These are phyloP conservation scores for Eragrostis curvula DNA, from an alignment of 176 grass and related monocot genomes.

Conservation along the genomic window DNA sequence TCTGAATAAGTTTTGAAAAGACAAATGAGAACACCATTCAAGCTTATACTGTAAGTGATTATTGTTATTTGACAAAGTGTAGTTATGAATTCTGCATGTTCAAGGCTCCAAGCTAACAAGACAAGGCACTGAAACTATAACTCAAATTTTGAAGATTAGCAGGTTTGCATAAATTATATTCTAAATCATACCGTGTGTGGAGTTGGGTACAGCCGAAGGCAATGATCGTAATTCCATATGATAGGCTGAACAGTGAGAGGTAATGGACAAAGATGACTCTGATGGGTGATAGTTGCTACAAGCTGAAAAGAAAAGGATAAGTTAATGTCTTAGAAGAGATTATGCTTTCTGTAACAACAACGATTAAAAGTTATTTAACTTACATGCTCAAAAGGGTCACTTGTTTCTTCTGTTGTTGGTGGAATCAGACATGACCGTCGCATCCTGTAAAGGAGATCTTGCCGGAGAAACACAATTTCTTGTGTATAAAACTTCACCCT, in stretches of 20 bases:
- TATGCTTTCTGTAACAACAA: conserved; percentile 5
- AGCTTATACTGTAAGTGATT: neutral
- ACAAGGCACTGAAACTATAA: conserved; percentile 29
- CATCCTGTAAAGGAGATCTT: conserved; percentile 99
- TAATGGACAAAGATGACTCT: conserved; percentile 98
- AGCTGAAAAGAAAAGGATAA: conserved; percentile 60
- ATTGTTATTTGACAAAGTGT: neutral
- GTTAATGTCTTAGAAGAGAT: conserved; percentile 7
- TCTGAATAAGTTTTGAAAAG: conserved; percentile 61
- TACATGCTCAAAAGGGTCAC: conserved; percentile 91
- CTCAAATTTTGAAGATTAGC: neutral
- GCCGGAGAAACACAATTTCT: conserved; percentile 96
- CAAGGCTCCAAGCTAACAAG: conserved; percentile 3
- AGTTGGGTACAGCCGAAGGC: conserved; percentile 90
- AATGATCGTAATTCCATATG: conserved; percentile 99
- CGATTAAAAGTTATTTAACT: conserved; percentile 15
- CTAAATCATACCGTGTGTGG: conserved; percentile 77
- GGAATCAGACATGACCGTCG: conserved; percentile 78
- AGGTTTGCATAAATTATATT: conserved; percentile 3
- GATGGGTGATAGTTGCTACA: conserved; percentile 94
- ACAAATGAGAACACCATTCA: conserved; percentile 24
- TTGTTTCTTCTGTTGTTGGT: conserved; percentile 86
- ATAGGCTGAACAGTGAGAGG: conserved; percentile 93
- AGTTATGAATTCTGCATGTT: conserved; percentile 3
- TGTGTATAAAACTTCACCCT: conserved; percentile 95